Evolutionary conservation across 495 filamentous ascomycete species (phyloP).

Genomic region (Aspergillus incahuasiensis): DNA sequence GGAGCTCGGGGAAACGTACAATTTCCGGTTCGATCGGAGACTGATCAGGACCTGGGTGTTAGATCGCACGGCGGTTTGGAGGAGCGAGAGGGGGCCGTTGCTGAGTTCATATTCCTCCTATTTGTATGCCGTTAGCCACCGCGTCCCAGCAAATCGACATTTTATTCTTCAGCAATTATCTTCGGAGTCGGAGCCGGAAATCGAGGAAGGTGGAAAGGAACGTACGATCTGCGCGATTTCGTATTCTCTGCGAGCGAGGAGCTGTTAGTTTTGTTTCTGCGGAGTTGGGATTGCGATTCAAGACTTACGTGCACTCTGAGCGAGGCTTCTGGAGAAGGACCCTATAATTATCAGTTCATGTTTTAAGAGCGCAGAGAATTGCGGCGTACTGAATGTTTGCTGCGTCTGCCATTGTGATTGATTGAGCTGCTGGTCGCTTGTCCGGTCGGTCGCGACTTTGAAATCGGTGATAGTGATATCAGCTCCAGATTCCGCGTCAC

Average conservation of each 20-base stretch:
- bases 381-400: conserved; percentile 13
- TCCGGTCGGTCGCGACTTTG: conserved; percentile 10
- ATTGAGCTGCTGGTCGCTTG: not conserved
- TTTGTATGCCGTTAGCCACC: not conserved
- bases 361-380: not conserved
- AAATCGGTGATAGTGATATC: conserved; percentile 13
- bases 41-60: conserved; percentile 89
- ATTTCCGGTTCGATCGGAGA: conserved; percentile 82
- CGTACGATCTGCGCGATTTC: conserved; percentile 16
- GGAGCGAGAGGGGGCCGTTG: conserved; percentile 80
- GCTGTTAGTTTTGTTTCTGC: conserved; percentile 1
- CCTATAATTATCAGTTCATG: not conserved
- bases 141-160: not conserved
- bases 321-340: conserved; percentile 15
- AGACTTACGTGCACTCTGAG: conserved; percentile 15
- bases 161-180: not conserved
- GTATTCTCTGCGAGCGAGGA: conserved; percentile 4
- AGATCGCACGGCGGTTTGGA: conserved; percentile 83
- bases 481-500: conserved; percentile 15
- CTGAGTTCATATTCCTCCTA: conserved; percentile 59
- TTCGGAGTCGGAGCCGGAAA: not conserved
- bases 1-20: conserved; percentile 23
- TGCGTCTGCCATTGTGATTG: conserved; percentile 13
- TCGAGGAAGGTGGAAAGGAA: not conserved
- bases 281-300: not conserved